Conservation (phyloP, 2,329 filamentous ascomycete species). For the Herpomyces periplanetae region DNA sequence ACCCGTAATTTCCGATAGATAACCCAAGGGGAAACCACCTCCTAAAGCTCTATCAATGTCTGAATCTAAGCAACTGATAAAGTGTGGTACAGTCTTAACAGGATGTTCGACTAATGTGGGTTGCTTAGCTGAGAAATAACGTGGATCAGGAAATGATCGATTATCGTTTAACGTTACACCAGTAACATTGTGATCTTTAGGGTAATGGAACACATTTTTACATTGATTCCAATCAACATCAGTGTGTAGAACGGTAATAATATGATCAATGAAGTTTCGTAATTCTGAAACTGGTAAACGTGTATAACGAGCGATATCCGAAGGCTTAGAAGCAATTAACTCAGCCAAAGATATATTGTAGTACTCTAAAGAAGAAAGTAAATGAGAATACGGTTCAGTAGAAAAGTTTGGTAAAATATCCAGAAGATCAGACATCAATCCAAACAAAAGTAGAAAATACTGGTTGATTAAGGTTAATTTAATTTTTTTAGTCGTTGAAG, state of each 20-base stretch:
- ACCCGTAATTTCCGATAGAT: conserved; percentile 56
- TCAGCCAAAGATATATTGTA: conserved; percentile 39
- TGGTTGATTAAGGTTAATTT: no score
- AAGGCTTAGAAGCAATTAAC: conserved; percentile 40
- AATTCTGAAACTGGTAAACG: conserved; percentile 43
- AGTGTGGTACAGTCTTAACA: no score
- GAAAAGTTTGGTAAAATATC: conserved; percentile 45
- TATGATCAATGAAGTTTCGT: conserved; percentile 24
- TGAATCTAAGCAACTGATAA: conserved; percentile 46
- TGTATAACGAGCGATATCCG: conserved; percentile 51
- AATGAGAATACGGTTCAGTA: conserved; percentile 23
- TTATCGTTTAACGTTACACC: no score
- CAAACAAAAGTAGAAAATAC: no score
- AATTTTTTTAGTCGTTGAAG: no score
- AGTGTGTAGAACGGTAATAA: conserved; percentile 23
- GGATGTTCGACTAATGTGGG: no score
- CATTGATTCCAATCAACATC: conserved; percentile 13
- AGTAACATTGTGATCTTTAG: no score
- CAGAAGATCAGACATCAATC: conserved; percentile 43
- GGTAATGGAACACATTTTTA: conserved; percentile 2
- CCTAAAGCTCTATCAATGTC: conserved; percentile 26
- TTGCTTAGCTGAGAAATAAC: no score
- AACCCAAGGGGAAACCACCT: conserved; percentile 41
- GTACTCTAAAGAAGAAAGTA: conserved; percentile 41
- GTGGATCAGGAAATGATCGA: no score